Evolutionary conservation across 2,329 filamentous ascomycete species (phyloP).

Genomic region (Exophiala dermatitidis): DNA sequence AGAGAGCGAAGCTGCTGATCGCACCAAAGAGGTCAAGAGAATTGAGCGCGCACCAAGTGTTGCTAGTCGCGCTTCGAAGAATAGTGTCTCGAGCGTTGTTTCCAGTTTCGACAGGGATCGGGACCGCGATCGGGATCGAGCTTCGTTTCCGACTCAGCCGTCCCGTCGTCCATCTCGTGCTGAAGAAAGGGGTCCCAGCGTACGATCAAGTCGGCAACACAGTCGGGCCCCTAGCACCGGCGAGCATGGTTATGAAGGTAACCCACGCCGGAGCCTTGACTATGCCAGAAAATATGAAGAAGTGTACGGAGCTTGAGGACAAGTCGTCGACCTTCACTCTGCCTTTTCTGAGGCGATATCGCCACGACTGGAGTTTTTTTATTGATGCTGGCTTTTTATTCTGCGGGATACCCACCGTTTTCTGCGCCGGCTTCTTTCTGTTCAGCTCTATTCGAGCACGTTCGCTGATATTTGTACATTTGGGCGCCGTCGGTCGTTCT

Average conservation of each 20-base stretch:
- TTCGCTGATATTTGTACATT: too few species aligned
- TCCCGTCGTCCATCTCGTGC: conserved; percentile 16
- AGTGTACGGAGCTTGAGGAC: conserved; percentile 7
- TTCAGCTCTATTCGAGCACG: not conserved
- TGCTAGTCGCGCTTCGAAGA: conserved; percentile 15
- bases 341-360: not conserved
- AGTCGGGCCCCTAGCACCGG: conserved; percentile 18
- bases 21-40: conserved; percentile 15
- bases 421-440: not conserved
- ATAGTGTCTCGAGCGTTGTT: conserved; percentile 16
- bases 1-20: conserved; percentile 9
- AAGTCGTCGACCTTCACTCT: not conserved
- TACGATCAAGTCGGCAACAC: conserved; percentile 15
- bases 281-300: conserved; percentile 11
- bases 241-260: conserved; percentile 9
- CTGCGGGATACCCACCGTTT: not conserved
- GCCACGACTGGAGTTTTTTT: not conserved
- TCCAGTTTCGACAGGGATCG: conserved; percentile 10
- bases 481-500: too few species aligned
- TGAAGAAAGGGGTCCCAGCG: conserved; percentile 11
- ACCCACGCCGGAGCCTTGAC: conserved; percentile 17
- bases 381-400: not conserved
- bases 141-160: not conserved
- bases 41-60: conserved; percentile 22
- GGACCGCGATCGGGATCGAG: not conserved